These are phyloP conservation scores for Fusarium sp. DNA, from an alignment of 2,329 filamentous ascomycete species.

Conservation along the genomic window DNA sequence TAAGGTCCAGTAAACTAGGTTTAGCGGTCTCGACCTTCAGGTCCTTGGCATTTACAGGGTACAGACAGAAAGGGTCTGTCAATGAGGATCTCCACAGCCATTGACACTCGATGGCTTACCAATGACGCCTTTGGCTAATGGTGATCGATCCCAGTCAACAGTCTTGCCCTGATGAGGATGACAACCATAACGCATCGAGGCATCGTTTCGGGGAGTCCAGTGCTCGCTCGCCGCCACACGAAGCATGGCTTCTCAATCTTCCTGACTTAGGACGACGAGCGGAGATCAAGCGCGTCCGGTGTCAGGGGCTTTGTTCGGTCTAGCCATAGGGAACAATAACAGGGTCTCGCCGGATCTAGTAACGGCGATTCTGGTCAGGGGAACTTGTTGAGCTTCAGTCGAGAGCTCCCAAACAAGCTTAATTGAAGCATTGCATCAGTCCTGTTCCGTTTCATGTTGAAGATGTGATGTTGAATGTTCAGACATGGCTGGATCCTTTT, in stretches of 20 bases:
- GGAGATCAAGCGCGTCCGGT: neutral
- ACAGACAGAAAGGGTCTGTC: neutral
- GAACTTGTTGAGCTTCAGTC: neutral
- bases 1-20: neutral
- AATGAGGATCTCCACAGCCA: neutral
- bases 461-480: neutral
- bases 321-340: neutral
- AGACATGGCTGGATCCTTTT: neutral
- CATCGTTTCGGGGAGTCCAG: slow-evolving; percentile 5
- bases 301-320: slow-evolving; percentile 7
- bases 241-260: neutral
- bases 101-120: neutral
- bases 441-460: neutral
- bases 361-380: slow-evolving; percentile 1
- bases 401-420: neutral
- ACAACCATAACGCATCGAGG: neutral
- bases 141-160: neutral
- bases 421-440: neutral
- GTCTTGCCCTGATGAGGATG: slow-evolving; percentile 5
- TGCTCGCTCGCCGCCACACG: neutral
- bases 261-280: slow-evolving; percentile 7
- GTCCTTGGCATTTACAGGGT: neutral
- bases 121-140: slow-evolving; percentile 19
- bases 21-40: neutral
- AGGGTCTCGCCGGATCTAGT: slow-evolving; percentile 22